Base-by-base conservation (phyloP, 2,329 filamentous ascomycete species). In the Dothiorella sarmentorum region DNA sequence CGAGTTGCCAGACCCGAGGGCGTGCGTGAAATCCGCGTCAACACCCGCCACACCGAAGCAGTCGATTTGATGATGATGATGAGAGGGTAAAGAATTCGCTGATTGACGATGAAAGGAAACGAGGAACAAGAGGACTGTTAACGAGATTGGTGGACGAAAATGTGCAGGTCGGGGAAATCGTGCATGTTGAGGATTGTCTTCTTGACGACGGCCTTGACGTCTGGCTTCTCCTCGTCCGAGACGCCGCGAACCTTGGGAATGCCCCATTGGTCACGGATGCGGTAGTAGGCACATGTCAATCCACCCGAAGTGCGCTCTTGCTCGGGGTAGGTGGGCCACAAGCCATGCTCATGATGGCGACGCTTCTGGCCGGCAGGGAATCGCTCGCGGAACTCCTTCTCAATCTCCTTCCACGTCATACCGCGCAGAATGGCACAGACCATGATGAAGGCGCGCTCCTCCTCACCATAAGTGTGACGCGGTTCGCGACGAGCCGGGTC, bases 351-450 rank as follows among this genome's bases (percentile, higher is more conserved):
- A 13, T 51, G 40, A 27, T 59, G 57, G 24, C 57, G 57, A 17
- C 57, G 47, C 49, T 59, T 59, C 15, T 43, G 38, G 13, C 57
- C 57, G 17, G 57, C 47, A 2, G 57, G 57, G 24, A 59, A 59
- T 1, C 57, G 37, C 1, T 53, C 38, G 47, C 57, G 47, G 33
- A 59, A 59, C 7, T 45, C 47, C 17, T 53, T 53, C 38, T 59
- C 57, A 15, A 59, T 59, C 31, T 59, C 57, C 13, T 59, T 59
- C 57, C 57, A 59, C 7, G 57, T 53, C 57, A 59, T 59, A 24
- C 49, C 49, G 3, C 49, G 47, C 15, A 59, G 20, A 20, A 59
- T 42, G 31, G 57, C 57, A 6, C 57, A 59, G 15, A 59, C 47
- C 57, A 59, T 59, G 38, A 59, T 59, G 22, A 59, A 59, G 3